Conservation (phyloP, 192 early-diverging fungal species). For the Umbelopsis vinacea region DNA sequence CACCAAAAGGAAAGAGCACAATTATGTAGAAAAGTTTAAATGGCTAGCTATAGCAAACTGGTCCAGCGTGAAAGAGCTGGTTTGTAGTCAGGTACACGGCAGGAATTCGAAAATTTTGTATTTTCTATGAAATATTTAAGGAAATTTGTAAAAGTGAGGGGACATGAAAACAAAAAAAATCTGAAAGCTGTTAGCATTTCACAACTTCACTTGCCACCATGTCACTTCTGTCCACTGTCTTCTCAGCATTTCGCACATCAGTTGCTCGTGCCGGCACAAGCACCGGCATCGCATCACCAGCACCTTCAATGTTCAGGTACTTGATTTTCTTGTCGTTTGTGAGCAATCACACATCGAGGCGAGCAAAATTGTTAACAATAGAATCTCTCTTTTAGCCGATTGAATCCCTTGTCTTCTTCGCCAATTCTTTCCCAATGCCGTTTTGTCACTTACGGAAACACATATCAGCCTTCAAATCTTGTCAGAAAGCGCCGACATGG, state of each 20-base stretch:
- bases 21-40: too few species aligned
- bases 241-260: constrained; percentile 7
- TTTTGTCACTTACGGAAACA: constrained; percentile 83
- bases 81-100: too few species aligned
- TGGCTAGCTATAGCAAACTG: background rate
- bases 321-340: background rate
- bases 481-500: constrained; percentile 92
- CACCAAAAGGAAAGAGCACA: too few species aligned
- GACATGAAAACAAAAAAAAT: too few species aligned
- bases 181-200: background rate
- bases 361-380: background rate
- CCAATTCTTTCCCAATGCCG: constrained; percentile 60
- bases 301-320: constrained; percentile 2
- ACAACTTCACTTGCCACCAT: background rate
- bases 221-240: constrained; percentile 14
- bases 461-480: constrained; percentile 91
- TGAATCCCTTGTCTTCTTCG: constrained; percentile 11
- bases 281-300: background rate
- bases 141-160: too few species aligned
- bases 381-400: constrained; percentile 1
- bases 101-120: background rate
- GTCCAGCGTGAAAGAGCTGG: background rate
- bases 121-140: background rate
- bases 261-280: background rate
- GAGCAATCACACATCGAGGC: background rate